Evolutionary conservation across 139 green algal genomes (phyloP).

Genomic region (Tetraselmis striata): DNA sequence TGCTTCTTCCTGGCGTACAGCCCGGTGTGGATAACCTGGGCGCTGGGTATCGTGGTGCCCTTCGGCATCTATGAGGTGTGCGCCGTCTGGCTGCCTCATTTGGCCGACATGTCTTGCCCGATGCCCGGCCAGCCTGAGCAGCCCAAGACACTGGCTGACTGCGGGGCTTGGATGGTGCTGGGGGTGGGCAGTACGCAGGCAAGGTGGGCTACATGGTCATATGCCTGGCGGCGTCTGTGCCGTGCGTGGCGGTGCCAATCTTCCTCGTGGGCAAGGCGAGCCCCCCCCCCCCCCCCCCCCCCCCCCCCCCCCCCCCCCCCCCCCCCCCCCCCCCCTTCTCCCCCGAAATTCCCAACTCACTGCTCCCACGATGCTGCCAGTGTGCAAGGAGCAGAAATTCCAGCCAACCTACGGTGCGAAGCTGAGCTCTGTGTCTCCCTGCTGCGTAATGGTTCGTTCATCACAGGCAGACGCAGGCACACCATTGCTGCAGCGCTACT

Average conservation of each 20-base stretch:
- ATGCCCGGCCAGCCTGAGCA: neutral
- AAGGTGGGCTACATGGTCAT: conserved; percentile 81
- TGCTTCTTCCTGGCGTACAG: conserved; percentile 86
- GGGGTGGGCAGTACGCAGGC: conserved; percentile 33
- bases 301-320: neutral
- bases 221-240: conserved; percentile 55
- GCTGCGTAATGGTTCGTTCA: too few species aligned
- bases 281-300: neutral
- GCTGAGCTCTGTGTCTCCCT: too few species aligned
- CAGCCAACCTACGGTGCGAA: too few species aligned
- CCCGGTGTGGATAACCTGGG: conserved; percentile 85
- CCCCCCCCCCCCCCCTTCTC: too few species aligned
- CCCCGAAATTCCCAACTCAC: too few species aligned
- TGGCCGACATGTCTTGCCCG: neutral
- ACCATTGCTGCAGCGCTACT: conserved; percentile 71
- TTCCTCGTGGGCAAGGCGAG: conserved; percentile 53
- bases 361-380: too few species aligned
- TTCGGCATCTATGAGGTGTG: conserved; percentile 90
- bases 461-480: conserved; percentile 66
- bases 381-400: too few species aligned
- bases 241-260: conserved; percentile 72
- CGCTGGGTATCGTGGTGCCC: conserved; percentile 79
- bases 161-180: neutral
- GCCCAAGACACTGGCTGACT: too few species aligned
- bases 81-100: neutral